Evolutionary conservation across 768 basidiomycete genomes (phyloP).

Genomic region (Austroboletus festivus): DNA sequence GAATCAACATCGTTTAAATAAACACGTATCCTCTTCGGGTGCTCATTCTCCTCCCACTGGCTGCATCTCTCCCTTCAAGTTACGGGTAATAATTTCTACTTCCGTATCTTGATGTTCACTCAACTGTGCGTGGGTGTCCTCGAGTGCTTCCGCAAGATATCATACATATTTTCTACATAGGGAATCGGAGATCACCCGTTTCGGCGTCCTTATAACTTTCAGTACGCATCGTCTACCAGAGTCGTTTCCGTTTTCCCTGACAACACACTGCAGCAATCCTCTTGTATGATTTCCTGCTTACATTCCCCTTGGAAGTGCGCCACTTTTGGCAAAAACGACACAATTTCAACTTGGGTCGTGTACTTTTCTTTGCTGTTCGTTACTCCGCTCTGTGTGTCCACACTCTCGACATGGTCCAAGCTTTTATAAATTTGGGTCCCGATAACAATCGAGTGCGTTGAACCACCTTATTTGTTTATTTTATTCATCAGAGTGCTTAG

Average conservation of each 20-base stretch:
- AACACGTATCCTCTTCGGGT: no score
- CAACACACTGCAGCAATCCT: slow-evolving; percentile 23
- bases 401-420: slow-evolving; percentile 35
- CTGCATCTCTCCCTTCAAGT: no score
- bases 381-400: slow-evolving; percentile 40
- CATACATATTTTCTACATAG: neutral
- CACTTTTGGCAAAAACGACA: slow-evolving; percentile 39
- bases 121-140: slow-evolving; percentile 4
- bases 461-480: no score
- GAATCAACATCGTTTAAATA: no score
- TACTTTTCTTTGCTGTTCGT: slow-evolving; percentile 42
- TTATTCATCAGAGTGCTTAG: no score
- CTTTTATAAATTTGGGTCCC: slow-evolving; percentile 26
- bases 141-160: no score
- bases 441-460: slow-evolving; percentile 1
- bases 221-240: slow-evolving; percentile 1
- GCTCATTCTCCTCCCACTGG: neutral
- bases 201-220: slow-evolving; percentile 1
- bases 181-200: neutral
- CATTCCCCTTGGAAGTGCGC: slow-evolving; percentile 40
- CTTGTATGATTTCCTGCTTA: slow-evolving; percentile 46
- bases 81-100: neutral
- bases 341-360: slow-evolving; percentile 32
- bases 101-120: slow-evolving; percentile 3
- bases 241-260: neutral